Conservation (phyloP, 192 early-diverging fungal species). For the Gigaspora rosea region DNA sequence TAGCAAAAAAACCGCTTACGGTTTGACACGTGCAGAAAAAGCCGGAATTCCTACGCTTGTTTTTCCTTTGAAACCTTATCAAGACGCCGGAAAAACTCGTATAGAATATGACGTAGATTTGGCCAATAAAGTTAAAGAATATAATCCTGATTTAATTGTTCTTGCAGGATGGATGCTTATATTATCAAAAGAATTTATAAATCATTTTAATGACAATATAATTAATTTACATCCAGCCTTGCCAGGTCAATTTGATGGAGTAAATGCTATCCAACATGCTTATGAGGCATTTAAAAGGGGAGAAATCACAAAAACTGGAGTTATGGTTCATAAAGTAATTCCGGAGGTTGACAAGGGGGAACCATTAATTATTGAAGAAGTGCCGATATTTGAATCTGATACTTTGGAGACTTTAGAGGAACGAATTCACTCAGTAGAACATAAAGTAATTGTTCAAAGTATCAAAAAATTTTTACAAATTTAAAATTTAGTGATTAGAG, state of each 20-base stretch:
- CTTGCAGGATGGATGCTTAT: constrained; percentile 99
- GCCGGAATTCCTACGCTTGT: constrained; percentile 83
- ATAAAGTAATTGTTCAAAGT: constrained; percentile 83
- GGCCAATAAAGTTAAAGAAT: constrained; percentile 64
- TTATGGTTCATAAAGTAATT: constrained; percentile 96
- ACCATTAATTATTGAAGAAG: constrained; percentile 74
- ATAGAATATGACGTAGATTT: constrained; percentile 88
- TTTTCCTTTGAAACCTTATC: constrained; percentile 83
- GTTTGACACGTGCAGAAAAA: constrained; percentile 81
- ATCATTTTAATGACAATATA: constrained; percentile 65
- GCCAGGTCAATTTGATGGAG: constrained; percentile 96
- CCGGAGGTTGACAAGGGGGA: constrained; percentile 95
- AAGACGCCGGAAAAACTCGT: constrained; percentile 77
- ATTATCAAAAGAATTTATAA: constrained; percentile 82
- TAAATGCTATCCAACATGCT: constrained; percentile 92
- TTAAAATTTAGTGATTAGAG: constrained; percentile 1
- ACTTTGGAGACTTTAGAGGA: constrained; percentile 79
- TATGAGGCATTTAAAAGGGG: constrained; percentile 85
- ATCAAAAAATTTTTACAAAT: constrained; percentile 54
- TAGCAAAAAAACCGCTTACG: constrained; percentile 82
- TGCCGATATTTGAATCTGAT: constrained; percentile 79
- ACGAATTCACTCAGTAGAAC: constrained; percentile 89
- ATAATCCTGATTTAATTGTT: constrained; percentile 80
- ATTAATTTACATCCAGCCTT: constrained; percentile 98
- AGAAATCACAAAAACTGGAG: constrained; percentile 70